Base-by-base conservation (phyloP, 139 green algal species). In the Diplosphaera chodatii region DNA sequence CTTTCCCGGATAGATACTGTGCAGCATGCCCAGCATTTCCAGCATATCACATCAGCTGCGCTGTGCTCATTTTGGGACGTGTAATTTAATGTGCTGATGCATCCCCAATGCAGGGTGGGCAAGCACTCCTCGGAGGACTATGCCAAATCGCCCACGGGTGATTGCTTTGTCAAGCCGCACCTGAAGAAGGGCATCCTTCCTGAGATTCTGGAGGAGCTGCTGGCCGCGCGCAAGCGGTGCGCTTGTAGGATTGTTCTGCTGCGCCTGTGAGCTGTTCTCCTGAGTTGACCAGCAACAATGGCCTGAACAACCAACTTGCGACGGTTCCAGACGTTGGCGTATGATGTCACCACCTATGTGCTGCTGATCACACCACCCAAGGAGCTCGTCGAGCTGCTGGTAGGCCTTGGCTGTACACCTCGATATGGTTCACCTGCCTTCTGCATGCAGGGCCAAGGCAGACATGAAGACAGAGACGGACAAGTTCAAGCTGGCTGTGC, bases 151-250 rank as follows among this genome's bases (percentile, higher is more conserved):
- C 92, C 93, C 18, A 86, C 71, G 34, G 92, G 92, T 0, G 91
- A 98, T 77, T 76, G 48, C n/a, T 98, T 98, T 72, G 91, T 98
- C 16, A 90, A 87, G 69, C 5, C 80, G 0, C 27, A 59, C 32
- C 63, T 82, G 30, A 29, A 68, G 28, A 88, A 89, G 33, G 95
- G 95, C 23, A 83, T 99, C 29, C 84, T 99, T 84, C 95, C 95
- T 6, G 92, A 98, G 82, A 98, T 99, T 70, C 82, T 99, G 78
- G 83, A 96, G 80, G 93, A 99, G 86, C 88, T 99, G 70, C 83
- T 99, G 59, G 75, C 68, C 13, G 95, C 95, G 23, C 80, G 95
- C 25, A 99, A 99, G 77, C 76, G 91, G 76, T 91, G 73, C n/a
- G 67, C 37, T 55, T 48, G 20, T 1, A 21, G 10, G 66, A 27